Evolutionary conservation across 371 early-diverging fungal species (phyloP), one percentile per base, ranked within the genome.

Genomic region (Syncephalastrum monosporum): DNA sequence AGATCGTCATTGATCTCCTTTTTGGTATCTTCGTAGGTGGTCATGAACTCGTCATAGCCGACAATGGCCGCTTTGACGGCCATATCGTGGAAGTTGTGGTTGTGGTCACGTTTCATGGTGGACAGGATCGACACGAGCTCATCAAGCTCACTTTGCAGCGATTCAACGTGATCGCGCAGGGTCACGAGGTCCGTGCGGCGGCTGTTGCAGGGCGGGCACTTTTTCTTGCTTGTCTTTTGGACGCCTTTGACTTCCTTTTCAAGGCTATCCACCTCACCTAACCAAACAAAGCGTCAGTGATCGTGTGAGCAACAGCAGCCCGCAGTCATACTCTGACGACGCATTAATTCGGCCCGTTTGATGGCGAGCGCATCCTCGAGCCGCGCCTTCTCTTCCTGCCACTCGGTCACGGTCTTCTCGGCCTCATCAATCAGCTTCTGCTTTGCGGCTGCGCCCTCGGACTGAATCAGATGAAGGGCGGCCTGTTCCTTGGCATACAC

Each of bases 31-130:
- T 67, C 72, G 45, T 63, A 73, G 12, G 66, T 68, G 4, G 60
- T 66, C 3, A 82, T 42, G 47, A 85, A 87, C 48, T 81, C 84
- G 33, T 86, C 84, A 47, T 82, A 89, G 1, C 72, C 83, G 4
- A 74, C 54, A 42, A 91, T 78, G 2, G 90, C 85, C 5, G 67
- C 63, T 29, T 83, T 84, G 15, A 91, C 91, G 27, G 90, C 91
- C 67, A 81, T 72, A 57, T 92, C 92, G 61, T 89, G 87, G 60
- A 75, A 91, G 61, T 92, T 90, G 50, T 85, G 82, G 67, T 92
- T 90, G 58, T 89, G 87, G 48, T 82, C 80, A 3, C 71, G 71
- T 63, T 89, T 88, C 67, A 92, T 74, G 16, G 81, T 81, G 1
- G 71, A 69, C 46, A 91, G 57, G 45, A 84, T 73, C 0, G 57